Base-by-base conservation (phyloP, 2,329 filamentous ascomycete genomes). In the Macroventuria anomochaeta region DNA sequence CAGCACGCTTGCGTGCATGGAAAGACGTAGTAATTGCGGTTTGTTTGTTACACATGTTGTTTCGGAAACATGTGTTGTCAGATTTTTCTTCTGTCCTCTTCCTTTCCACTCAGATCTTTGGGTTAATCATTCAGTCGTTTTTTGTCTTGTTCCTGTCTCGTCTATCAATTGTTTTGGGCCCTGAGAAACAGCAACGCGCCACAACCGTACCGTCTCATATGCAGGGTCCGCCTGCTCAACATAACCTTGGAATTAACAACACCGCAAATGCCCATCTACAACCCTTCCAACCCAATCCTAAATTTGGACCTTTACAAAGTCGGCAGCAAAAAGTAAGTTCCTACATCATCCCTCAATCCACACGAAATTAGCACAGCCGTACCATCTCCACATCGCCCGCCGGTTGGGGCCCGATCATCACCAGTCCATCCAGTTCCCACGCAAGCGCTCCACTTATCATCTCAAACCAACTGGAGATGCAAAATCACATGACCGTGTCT, bases 31-130 rank as follows among this genome's bases (percentile, higher is more conserved):
- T 29, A 26, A 36, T 18, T 28, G 28, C 39, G 54, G 44, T 61
- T 61, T 67, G 62, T 65, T 66, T 67, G 64, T 66, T 58, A 61
- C 62, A 67, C 64, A 62, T 46, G 38, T 56, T 57, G 51, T 53
- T 51, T 54, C 42, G 55, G 46, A 61, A 63, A 63, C 58, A 60
- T 38, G 42, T 48, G 26, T 37, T 28, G 17, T 12, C 10, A 41
- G 42, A 11, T 32, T 54, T 53, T 46, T 23, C 31, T 15, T 56
- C 40, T 34, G 34, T 46, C 37, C 12, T 58, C 40, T 29, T 43
- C 20, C 43, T 29, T 40, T 36, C 36, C 34, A 29, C 2, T 39
- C 17, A n/a, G 20, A 17, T 28, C 13, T 17, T 40, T 8, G 5
- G 17, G 21, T 3, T 8, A 6, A 3, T 12, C 23, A n/a, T 40